Percentiles rank a stretch among this genome's conserved stretches.
Conservation (phyloP, 2,329 filamentous ascomycete genomes). For the Parastagonospora avenae region DNA sequence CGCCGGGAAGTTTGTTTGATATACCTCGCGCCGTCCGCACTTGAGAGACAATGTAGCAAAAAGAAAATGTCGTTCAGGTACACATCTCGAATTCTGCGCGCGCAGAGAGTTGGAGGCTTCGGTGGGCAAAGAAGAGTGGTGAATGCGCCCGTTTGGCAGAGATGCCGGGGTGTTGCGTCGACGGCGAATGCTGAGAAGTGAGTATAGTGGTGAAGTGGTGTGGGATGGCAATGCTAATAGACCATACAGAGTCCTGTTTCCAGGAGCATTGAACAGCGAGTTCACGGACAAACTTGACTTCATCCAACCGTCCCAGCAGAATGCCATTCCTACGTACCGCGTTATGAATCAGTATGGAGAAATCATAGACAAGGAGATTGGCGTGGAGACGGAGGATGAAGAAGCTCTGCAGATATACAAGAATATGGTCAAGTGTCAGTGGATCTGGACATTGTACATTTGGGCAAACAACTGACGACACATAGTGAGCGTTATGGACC, state of each 20-base stretch:
- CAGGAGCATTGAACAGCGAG: conserved; percentile 91
- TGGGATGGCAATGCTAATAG: background rate
- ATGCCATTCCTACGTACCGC: conserved; percentile 88
- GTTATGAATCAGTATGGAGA: conserved; percentile 87
- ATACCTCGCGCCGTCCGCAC: conserved; percentile 21
- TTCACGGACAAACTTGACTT: conserved; percentile 85
- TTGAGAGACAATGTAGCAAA: conserved; percentile 27
- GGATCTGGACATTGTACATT: background rate
- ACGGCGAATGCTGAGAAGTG: conserved; percentile 65
- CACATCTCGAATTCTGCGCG: conserved; percentile 31
- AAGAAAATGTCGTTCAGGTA: conserved; percentile 44
- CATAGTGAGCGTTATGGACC: conserved; percentile 81
- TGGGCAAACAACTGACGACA: conserved; percentile 3
- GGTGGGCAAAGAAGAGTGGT: conserved; percentile 21
- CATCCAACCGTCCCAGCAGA: conserved; percentile 68
- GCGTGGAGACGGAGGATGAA: conserved; percentile 66
- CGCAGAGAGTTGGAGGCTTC: conserved; percentile 17
- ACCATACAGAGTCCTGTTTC: conserved; percentile 67
- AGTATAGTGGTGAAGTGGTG: conserved; percentile 20
- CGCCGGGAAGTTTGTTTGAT: conserved; percentile 24
- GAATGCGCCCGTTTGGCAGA: conserved; percentile 32
- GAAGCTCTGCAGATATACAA: conserved; percentile 67
- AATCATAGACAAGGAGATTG: conserved; percentile 75
- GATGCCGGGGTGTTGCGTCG: conserved; percentile 64
- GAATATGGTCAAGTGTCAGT: conserved; percentile 65